Conservation (phyloP, 495 filamentous ascomycete species). For the Amniculicola lignicola region DNA sequence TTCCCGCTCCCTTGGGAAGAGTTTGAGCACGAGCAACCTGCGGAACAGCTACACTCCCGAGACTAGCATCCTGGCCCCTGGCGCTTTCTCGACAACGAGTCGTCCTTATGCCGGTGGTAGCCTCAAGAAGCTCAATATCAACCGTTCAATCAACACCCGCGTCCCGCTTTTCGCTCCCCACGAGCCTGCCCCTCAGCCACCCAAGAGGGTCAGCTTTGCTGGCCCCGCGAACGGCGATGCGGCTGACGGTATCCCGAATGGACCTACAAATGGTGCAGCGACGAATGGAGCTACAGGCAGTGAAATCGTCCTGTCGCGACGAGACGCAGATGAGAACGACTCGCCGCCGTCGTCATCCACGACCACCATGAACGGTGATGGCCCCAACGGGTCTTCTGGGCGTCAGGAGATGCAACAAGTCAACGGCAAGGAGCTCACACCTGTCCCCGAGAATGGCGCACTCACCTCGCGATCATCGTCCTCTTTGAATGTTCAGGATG, state of each 20-base stretch:
- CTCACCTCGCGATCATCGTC: slow-evolving; percentile 28
- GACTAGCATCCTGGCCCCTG: slow-evolving; percentile 82
- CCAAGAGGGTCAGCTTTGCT: slow-evolving; percentile 88
- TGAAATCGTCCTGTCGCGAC: slow-evolving; percentile 43
- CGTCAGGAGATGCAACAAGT: slow-evolving; percentile 70
- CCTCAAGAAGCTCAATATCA: slow-evolving; percentile 86
- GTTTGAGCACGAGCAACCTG: slow-evolving; percentile 66
- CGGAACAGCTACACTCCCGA: slow-evolving; percentile 60
- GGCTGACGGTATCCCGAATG: too few relatives aligned
- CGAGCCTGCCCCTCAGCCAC: slow-evolving; percentile 49
- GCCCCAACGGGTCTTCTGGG: slow-evolving; percentile 43
- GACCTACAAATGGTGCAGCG: slow-evolving; percentile 14
- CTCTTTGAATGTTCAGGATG: slow-evolving; percentile 21
- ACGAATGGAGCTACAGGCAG: slow-evolving; percentile 37
- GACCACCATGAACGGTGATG: slow-evolving; percentile 49
- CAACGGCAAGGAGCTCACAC: slow-evolving; percentile 70
- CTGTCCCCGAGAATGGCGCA: slow-evolving; percentile 69
- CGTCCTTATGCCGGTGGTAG: slow-evolving; percentile 61
- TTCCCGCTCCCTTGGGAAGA: slow-evolving; percentile 55
- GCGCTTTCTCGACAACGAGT: slow-evolving; percentile 73
- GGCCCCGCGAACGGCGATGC: slow-evolving; percentile 49
- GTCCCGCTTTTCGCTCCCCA: slow-evolving; percentile 43
- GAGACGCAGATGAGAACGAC: slow-evolving; percentile 47
- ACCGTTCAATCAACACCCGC: slow-evolving; percentile 72
- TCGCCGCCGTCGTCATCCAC: slow-evolving; percentile 58